A percentile compares a stretch with the other conserved stretches of the same genome.
Conservation (phyloP, 306 rosid species). For the Casuarina cunninghamiana region DNA sequence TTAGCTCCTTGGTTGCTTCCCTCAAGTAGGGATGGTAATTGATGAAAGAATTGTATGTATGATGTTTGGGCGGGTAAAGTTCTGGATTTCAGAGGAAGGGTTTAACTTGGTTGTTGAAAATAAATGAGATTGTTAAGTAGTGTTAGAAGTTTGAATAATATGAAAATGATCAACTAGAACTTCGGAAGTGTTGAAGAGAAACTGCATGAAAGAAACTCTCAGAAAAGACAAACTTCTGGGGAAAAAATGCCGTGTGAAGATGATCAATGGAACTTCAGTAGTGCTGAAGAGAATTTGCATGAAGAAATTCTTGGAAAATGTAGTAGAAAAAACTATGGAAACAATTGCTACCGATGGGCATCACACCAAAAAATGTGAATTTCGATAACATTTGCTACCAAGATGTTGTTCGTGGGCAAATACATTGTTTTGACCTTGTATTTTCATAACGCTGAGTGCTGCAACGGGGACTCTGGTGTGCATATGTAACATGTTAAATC, state of each 20-base stretch:
- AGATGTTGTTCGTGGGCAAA: background rate
- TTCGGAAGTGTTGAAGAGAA: background rate
- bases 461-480: background rate
- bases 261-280: too few relatives aligned
- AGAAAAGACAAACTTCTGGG: background rate
- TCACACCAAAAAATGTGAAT: background rate
- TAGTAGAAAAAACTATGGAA: too few relatives aligned
- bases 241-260: background rate
- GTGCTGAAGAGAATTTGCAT: too few relatives aligned
- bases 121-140: background rate
- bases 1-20: background rate
- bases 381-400: background rate
- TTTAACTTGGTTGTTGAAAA: background rate
- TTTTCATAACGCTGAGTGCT: background rate
- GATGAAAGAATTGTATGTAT: background rate
- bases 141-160: background rate
- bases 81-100: background rate
- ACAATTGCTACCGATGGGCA: background rate
- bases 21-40: background rate
- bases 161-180: background rate
- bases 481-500: background rate
- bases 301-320: too few relatives aligned
- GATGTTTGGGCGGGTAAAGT: background rate
- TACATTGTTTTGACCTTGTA: background rate
- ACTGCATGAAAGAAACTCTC: background rate